Percentiles rank a stretch among this genome's conserved stretches.
phyloP scores from a whole-genome alignment of 2,329 filamentous ascomycete species.

The Neoarthrinium moseri region DNA sequence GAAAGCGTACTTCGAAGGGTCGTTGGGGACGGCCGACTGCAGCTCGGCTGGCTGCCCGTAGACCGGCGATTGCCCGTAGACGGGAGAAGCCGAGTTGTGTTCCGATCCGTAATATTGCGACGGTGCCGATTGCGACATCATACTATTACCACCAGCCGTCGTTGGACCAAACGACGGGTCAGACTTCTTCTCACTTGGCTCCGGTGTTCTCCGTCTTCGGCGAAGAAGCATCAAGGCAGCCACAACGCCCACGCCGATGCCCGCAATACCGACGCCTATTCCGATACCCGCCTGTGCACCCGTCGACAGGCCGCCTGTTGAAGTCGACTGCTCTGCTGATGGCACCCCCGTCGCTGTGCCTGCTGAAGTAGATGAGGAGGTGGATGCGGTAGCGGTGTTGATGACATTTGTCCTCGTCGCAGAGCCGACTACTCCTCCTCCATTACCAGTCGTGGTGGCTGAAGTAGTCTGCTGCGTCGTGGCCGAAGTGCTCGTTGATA shows the following conservation, averaged over 20 bases:
- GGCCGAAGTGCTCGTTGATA: background rate
- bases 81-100: background rate
- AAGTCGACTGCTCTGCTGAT: no score
- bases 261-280: constrained; percentile 8
- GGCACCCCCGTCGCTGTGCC: background rate
- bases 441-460: background rate
- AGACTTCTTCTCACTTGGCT: background rate
- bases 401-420: background rate
- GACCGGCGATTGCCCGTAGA: background rate
- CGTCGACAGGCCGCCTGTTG: background rate
- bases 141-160: background rate
- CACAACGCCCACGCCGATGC: constrained; percentile 4
- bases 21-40: background rate
- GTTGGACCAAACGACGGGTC: background rate
- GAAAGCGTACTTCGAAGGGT: background rate
- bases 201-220: background rate
- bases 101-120: background rate
- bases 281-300: constrained; percentile 13
- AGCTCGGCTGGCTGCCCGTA: no score
- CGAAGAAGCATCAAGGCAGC: background rate
- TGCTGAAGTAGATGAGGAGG: background rate
- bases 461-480: background rate
- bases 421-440: background rate
- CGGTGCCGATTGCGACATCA: background rate
- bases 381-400: background rate